Evolutionary conservation across 331 rosid species (phyloP), one percentile per base, ranked within the genome.

Genomic region (Cucumis variabilis): DNA sequence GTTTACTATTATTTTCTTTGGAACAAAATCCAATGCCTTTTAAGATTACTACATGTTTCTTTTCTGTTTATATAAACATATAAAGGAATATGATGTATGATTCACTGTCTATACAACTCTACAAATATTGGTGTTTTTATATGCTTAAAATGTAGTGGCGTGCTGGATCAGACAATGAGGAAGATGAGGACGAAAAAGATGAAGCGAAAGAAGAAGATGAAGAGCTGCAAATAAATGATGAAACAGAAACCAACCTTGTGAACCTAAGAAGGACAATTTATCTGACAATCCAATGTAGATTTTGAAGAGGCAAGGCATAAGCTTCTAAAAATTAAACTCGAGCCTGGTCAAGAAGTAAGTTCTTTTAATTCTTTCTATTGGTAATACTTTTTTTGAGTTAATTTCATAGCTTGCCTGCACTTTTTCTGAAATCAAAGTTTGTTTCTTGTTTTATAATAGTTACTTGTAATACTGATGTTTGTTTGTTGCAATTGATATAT

Each of bases 251-350:
- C 27, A 96, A 96, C 71, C 96, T 94, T 30, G 94, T 96, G 60
- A 96, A 93, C 88, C 89, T 94, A 80, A 96, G 98, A 33, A 96
- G n/a, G n/a, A 93, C n/a, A n/a, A n/a, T n/a, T n/a, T n/a, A n/a
- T n/a, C n/a, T n/a, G n/a, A n/a, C n/a, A n/a, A n/a, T n/a, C 97
- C 72, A 93, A 96, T 91, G 99, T 93, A 66, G 97, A 96, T 89
- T 96, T 96, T 89, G 99, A 96, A 94, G 99, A 97, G 90, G 99
- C 98, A 12, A 96, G 99, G 85, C 99, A 96, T 89, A 94, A 94
- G 90, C 98, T 96, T 84, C 92, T 96, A 62, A 93, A 96, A 90
- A 96, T 96, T 86, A 94, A 93, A 92, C 94, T 96, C 11, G 99
- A 96, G 95, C 94, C 98, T 13, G 99, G 99, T 65, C 99, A 94